phyloP scores from a whole-genome alignment of 2,329 filamentous ascomycete genomes.

The Fusarium miscanthi region DNA sequence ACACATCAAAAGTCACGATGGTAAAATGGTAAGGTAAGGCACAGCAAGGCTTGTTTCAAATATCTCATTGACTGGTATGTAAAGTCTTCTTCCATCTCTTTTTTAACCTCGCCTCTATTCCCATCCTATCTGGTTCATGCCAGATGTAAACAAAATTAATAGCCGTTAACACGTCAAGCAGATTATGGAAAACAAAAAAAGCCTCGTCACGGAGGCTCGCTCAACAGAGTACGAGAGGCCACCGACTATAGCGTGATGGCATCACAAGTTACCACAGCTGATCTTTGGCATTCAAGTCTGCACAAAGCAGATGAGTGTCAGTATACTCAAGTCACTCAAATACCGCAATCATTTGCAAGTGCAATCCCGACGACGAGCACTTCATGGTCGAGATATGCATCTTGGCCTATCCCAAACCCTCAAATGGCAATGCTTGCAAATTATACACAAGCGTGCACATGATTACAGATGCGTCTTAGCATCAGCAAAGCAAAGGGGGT shows the following conservation, averaged over 20 bases:
- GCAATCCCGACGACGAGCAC: constrained; percentile 36
- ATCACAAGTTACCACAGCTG: constrained; percentile 1
- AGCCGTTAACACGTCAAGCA: constrained; percentile 46
- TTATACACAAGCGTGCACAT: constrained; percentile 35
- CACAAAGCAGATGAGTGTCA: background rate
- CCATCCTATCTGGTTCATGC: constrained; percentile 22
- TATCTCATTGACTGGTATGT: constrained; percentile 35
- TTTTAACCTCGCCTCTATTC: constrained; percentile 41
- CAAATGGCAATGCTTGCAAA: constrained; percentile 5
- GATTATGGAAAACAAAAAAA: constrained; percentile 41
- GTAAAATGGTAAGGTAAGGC: background rate
- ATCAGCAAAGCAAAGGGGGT: constrained; percentile 61
- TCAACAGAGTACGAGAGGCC: constrained; percentile 37
- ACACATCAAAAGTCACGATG: background rate
- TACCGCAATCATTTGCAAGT: constrained; percentile 32
- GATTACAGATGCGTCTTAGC: constrained; percentile 46
- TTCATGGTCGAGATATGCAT: constrained; percentile 32
- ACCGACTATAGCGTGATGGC: constrained; percentile 32
- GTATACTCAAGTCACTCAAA: constrained; percentile 29
- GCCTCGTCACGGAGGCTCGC: constrained; percentile 31
- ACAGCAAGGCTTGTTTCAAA: constrained; percentile 15
- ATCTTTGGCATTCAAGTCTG: constrained; percentile 21
- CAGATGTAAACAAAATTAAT: constrained; percentile 41
- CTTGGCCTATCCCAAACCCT: background rate
- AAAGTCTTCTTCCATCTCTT: constrained; percentile 29